A percentile compares a stretch with the other conserved stretches of the same genome.
Conservation (phyloP, 164 flowering plant species). For the Paratinospora sagittata region DNA sequence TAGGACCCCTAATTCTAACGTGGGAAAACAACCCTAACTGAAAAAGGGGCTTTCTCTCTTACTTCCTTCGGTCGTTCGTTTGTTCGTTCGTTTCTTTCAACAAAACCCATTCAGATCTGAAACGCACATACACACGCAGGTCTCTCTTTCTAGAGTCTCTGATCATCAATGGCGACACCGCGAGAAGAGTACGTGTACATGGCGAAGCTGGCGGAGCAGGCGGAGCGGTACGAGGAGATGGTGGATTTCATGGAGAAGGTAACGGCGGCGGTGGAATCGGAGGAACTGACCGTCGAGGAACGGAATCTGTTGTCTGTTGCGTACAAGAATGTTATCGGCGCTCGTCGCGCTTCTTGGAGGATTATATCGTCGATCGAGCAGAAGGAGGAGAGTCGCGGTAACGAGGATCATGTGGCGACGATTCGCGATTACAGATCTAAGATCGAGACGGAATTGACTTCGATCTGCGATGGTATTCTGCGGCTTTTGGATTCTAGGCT, state of each 20-base stretch:
- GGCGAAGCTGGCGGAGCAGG: constrained; percentile 74
- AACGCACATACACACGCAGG: too few relatives aligned
- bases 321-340: constrained; percentile 79
- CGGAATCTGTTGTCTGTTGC: constrained; percentile 67
- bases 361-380: too few relatives aligned
- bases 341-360: constrained; percentile 76
- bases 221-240: constrained; percentile 83
- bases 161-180: constrained; percentile 17
- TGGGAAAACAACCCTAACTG: background rate
- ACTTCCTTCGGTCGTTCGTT: background rate
- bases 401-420: constrained; percentile 62
- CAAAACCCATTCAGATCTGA: constrained; percentile 1
- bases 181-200: constrained; percentile 64
- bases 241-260: constrained; percentile 84
- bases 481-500: constrained; percentile 54
- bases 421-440: constrained; percentile 65
- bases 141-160: background rate
- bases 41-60: background rate
- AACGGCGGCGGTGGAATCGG: constrained; percentile 39
- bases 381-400: constrained; percentile 71
- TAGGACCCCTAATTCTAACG: background rate
- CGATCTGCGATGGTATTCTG: constrained; percentile 67
- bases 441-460: constrained; percentile 65
- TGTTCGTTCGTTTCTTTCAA: background rate
- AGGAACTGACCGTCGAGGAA: constrained; percentile 72